phyloP scores from a whole-genome alignment of 345 rosid species.

The Carallia brachiata region DNA sequence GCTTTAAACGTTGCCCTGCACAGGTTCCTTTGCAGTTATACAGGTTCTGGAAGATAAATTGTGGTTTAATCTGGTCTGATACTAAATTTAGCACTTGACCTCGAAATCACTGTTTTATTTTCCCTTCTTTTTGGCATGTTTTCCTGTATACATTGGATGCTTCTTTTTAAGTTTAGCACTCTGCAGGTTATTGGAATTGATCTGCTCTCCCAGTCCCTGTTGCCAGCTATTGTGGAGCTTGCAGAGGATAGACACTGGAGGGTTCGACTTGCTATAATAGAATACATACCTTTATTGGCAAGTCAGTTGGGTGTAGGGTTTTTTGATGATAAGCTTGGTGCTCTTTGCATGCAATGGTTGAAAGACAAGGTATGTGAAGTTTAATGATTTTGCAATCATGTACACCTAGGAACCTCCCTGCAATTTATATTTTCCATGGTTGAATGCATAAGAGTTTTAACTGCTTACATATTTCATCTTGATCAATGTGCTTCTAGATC shows the following conservation, averaged over 20 bases:
- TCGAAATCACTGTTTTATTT: too few species aligned
- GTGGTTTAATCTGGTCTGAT: too few species aligned
- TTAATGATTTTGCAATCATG: conserved; percentile 1
- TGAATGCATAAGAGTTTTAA: neutral
- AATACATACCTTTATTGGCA: conserved; percentile 89
- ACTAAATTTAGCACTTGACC: too few species aligned
- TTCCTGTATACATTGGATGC: too few species aligned
- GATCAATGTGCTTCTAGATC: neutral
- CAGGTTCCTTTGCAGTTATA: too few species aligned
- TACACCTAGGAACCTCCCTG: neutral
- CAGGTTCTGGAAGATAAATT: too few species aligned
- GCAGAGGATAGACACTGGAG: conserved; percentile 98
- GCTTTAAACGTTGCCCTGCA: too few species aligned
- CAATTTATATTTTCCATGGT: neutral
- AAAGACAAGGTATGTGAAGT: conserved; percentile 72
- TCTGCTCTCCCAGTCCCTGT: conserved; percentile 80
- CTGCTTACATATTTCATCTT: neutral
- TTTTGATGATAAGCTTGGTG: conserved; percentile 86
- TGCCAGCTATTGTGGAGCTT: conserved; percentile 97
- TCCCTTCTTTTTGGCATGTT: too few species aligned
- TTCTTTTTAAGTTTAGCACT: neutral
- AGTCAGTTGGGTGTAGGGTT: conserved; percentile 93
- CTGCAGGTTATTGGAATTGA: conserved; percentile 92
- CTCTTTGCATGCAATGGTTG: conserved; percentile 96
- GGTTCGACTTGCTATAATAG: conserved; percentile 91